Evolutionary conservation across 345 rosid species (phyloP).

Genomic region (thale cress (Arabidopsis thaliana)): TAIR10.1 NC_003075.7:14552501-14553000

Average conservation of each 20-base stretch:
- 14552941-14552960: not conserved
- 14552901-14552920: not conserved
- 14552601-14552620: not conserved
- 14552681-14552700: slow-evolving; percentile 3
- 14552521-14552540: not conserved
- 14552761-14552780: slow-evolving; percentile 68
- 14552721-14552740: slow-evolving; percentile 46
- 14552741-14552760: slow-evolving; percentile 76
- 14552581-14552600: not conserved
- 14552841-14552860: slow-evolving; percentile 47
- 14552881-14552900: slow-evolving; percentile 26
- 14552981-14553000: slow-evolving; percentile 6
- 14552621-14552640: not conserved
- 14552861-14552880: slow-evolving; percentile 42
- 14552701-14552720: not conserved
- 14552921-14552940: slow-evolving; percentile 5
- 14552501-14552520: not conserved
- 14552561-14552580: not conserved
- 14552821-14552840: slow-evolving; percentile 43
- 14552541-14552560: not conserved
- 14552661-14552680: not conserved
- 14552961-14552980: not conserved
- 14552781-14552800: slow-evolving; percentile 42
- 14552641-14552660: not conserved
- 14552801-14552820: slow-evolving; percentile 43